A percentile compares a stretch with the other conserved stretches of the same genome.
These are phyloP conservation scores for Ustilago nuda DNA, from an alignment of 1,284 basidiomycete genomes.

Conservation along the genomic window DNA sequence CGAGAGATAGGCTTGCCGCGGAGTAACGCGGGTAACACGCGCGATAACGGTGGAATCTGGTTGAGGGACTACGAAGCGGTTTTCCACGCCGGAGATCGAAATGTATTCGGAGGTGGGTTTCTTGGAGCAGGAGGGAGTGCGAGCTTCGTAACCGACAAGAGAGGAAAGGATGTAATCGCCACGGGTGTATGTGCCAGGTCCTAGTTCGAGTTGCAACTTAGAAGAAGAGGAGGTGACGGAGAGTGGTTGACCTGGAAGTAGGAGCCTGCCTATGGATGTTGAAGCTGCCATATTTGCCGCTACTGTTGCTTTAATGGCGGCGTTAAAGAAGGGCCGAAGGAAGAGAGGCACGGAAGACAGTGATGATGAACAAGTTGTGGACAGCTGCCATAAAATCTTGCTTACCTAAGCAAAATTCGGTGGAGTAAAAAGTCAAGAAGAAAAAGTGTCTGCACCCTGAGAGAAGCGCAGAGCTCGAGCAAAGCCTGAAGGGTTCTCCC, in stretches of 20 bases:
- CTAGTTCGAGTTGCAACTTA: slow-evolving; percentile 34
- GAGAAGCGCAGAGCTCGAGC: too few relatives aligned
- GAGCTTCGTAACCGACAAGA: slow-evolving; percentile 51
- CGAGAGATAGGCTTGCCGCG: slow-evolving; percentile 85
- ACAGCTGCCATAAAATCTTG: slow-evolving; percentile 14
- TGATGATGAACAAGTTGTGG: not conserved
- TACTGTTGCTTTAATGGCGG: not conserved
- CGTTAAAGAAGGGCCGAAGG: not conserved
- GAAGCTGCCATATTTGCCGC: slow-evolving; percentile 18
- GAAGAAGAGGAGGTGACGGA: slow-evolving; percentile 11
- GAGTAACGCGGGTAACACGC: slow-evolving; percentile 84
- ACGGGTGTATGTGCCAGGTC: slow-evolving; percentile 54
- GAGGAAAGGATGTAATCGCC: slow-evolving; percentile 59
- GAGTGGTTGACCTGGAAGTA: slow-evolving; percentile 58
- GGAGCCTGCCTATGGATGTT: slow-evolving; percentile 20
- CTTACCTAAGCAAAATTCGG: slow-evolving; percentile 29
- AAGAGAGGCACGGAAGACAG: not conserved
- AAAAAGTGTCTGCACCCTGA: slow-evolving; percentile 12
- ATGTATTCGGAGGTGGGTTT: slow-evolving; percentile 10
- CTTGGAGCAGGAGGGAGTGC: slow-evolving; percentile 8
- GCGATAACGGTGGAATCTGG: slow-evolving; percentile 74
- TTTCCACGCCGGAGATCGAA: slow-evolving; percentile 35
- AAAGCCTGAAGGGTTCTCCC: slow-evolving; percentile 17
- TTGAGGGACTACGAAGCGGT: slow-evolving; percentile 55
- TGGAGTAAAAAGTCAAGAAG: slow-evolving; percentile 19